phyloP scores from a whole-genome alignment of 2,329 filamentous ascomycete species.

The Trichoderma gracile region DNA sequence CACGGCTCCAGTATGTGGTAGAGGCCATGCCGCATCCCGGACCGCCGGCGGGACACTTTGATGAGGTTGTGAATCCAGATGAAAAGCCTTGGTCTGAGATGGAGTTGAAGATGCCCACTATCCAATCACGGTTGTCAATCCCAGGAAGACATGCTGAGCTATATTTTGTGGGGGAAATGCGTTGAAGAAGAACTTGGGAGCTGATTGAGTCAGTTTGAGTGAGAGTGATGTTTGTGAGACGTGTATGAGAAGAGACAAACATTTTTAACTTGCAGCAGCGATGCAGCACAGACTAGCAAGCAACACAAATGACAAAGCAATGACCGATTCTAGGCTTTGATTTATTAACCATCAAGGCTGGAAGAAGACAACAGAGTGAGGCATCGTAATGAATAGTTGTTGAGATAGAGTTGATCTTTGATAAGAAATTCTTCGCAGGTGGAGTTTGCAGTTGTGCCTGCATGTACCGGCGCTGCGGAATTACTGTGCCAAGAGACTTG shows the following conservation, averaged over 20 bases:
- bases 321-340: background rate
- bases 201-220: background rate
- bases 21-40: slow-evolving; percentile 26
- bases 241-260: background rate
- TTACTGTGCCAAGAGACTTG: slow-evolving; percentile 1
- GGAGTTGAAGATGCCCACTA: background rate
- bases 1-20: slow-evolving; percentile 45
- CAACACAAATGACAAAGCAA: background rate
- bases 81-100: background rate
- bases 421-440: background rate
- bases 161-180: background rate
- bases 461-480: background rate
- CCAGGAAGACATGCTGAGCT: background rate
- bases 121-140: background rate
- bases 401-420: background rate
- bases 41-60: slow-evolving; percentile 13
- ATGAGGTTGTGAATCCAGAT: background rate
- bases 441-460: slow-evolving; percentile 6
- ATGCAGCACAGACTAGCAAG: background rate
- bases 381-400: too few species aligned
- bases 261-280: background rate
- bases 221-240: background rate
- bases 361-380: background rate
- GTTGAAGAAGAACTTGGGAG: background rate
- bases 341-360: background rate